Percentiles rank a stretch among this genome's conserved stretches.
Evolutionary conservation across 2,329 filamentous ascomycete species (phyloP).

Genomic region (Lecanosticta acicola): DNA sequence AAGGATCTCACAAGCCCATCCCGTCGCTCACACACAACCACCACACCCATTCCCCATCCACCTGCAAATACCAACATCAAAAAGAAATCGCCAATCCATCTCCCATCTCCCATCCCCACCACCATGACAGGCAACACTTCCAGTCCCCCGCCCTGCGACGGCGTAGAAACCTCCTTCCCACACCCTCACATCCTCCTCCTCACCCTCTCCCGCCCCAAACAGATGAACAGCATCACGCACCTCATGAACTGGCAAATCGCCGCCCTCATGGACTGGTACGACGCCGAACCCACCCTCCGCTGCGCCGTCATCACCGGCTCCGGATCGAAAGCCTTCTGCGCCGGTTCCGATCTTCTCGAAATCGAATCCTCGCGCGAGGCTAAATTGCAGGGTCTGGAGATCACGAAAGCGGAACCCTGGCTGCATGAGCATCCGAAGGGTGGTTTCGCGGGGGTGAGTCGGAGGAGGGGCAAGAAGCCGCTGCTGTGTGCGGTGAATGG

Average conservation of each 20-base stretch:
- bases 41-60: too few relatives aligned
- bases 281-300: conserved; percentile 30
- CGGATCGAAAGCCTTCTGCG: conserved; percentile 50
- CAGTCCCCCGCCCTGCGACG: conserved; percentile 14
- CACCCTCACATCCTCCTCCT: conserved; percentile 45
- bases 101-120: not conserved
- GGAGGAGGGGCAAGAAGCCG: conserved; percentile 53
- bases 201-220: conserved; percentile 45
- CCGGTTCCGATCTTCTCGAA: conserved; percentile 52
- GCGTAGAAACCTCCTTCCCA: conserved; percentile 39
- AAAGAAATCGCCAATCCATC: not conserved
- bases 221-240: conserved; percentile 43
- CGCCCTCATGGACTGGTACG: conserved; percentile 49
- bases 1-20: too few relatives aligned
- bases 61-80: not conserved
- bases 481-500: conserved; percentile 55
- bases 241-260: conserved; percentile 45
- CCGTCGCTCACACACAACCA: too few relatives aligned
- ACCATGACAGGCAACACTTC: conserved; percentile 17
- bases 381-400: conserved; percentile 10
- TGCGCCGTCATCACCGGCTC: conserved; percentile 45
- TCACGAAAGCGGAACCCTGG: conserved; percentile 14
- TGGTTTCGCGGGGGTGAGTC: conserved; percentile 51
- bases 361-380: conserved; percentile 22
- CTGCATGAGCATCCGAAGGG: conserved; percentile 24